Evolutionary conservation across 2,329 filamentous ascomycete species (phyloP), one percentile per base, ranked within the genome.

Genomic region (Aspergillus tanneri): DNA sequence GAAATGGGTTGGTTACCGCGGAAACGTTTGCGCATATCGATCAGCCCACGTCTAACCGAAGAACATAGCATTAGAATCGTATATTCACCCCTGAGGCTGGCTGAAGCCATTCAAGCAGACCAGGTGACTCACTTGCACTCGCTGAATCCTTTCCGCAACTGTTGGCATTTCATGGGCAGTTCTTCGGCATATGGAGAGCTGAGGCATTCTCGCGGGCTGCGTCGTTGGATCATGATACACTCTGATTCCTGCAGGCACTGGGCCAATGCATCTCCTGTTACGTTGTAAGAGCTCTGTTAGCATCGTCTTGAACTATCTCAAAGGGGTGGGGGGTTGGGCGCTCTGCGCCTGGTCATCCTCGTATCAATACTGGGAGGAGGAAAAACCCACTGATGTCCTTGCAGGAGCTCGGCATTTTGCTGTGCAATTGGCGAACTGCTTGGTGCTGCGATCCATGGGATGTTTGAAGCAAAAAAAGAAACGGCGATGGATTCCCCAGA

Each of bases 11-110:
- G 83, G 75, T 97, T 97, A 49, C 93, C 93, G 47, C 93, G 83
- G 73, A 99, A 97, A 25, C 93, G 87, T 76, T 97, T 97, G 69
- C 93, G 88, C 93, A 99, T 99, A 70, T 99, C 93, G 60, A 97
- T 87, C 83, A 95, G 84, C 57, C 93, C 93, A 57, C 92, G 87
- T 66, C 71, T 73, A 16, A 18, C 24, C 10, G 3, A 14, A 22
- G 3, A 23, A 19, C n/a, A 6, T 8, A 27, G 14, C 14, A 21
- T 43, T 16, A 43, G 25, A 5, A 16, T 36, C n/a, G n/a, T n/a
- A n/a, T n/a, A n/a, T n/a, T n/a, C n/a, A n/a, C n/a, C n/a, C n/a
- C n/a, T n/a, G n/a, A n/a, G n/a, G n/a, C n/a, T n/a, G n/a, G n/a
- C n/a, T n/a, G n/a, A n/a, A n/a, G n/a, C n/a, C n/a, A n/a, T n/a